phyloP scores from a whole-genome alignment of 2,329 filamentous ascomycete species.

The Aphanocladium album region DNA sequence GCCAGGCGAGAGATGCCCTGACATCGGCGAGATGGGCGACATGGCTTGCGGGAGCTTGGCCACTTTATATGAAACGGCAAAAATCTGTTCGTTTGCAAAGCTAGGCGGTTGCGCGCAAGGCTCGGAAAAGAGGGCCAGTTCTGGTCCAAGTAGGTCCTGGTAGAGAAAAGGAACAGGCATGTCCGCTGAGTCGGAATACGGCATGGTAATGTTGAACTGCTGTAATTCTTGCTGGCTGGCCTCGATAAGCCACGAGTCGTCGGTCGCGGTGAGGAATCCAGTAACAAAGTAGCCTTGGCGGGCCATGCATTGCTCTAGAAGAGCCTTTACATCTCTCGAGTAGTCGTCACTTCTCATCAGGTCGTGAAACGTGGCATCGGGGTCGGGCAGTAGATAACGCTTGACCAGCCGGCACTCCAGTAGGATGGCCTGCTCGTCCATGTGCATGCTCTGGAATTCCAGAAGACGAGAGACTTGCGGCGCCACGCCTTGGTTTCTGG shows the following conservation, averaged over 20 bases:
- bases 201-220: conserved; percentile 5
- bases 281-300: conserved; percentile 11
- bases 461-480: not conserved
- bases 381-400: conserved; percentile 4
- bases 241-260: conserved; percentile 6
- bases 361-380: not conserved
- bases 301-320: not conserved
- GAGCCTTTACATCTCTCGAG: not conserved
- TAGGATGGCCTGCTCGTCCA: not conserved
- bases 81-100: conserved; percentile 7
- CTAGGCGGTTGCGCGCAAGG: not conserved
- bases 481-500: conserved; percentile 4
- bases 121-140: conserved; percentile 1
- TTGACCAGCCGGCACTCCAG: conserved; percentile 6
- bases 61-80: conserved; percentile 10
- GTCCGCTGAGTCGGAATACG: not conserved
- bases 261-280: conserved; percentile 7
- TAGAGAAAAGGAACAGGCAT: conserved; percentile 10
- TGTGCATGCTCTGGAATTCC: not conserved
- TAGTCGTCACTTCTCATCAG: conserved; percentile 7
- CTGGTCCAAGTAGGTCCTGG: conserved; percentile 4
- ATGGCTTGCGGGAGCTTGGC: conserved; percentile 3
- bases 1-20: not conserved
- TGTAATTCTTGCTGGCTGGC: conserved; percentile 1
- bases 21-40: not conserved